Evolutionary conservation across 306 rosid genomes (phyloP), one percentile per base, ranked within the genome.

Genomic region (Rosa multiflora): DNA sequence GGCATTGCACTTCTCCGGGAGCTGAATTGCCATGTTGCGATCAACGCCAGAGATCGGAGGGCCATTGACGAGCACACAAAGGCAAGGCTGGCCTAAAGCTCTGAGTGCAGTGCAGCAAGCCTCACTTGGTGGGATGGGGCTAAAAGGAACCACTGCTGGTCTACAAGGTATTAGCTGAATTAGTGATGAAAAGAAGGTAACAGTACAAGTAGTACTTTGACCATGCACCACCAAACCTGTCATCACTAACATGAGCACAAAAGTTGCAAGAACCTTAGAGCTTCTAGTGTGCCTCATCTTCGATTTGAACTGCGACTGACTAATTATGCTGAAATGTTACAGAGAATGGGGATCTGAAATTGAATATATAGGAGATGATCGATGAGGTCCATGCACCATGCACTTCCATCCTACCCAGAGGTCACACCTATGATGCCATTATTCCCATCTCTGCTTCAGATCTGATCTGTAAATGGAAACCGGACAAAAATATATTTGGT

Each of bases 151-250:
- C 9, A 95, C 92, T 20, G 98, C 85, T 13, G 91, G 86, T 78
- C 98, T 91, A 74, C 98, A 95, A 53, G 98, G 99, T 55, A 93
- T 90, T 18, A 95, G 91, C 73, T 93, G 94, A 84, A 93, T 90
- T 9, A 95, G 90, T 4, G 99, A 82, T 0, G 91, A 87, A 71
- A 92, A 90, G 79, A 95, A 90, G 0, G 98, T 93, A 88, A 88
- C 89, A 46, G 89, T 26, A 62, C 99, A 95, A 12, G 86, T 47
- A 37, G 2, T 74, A 53, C 77, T 76, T 73, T 90, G 75, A 42
- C 84, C 90, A 82, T 85, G 81, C 78, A 37, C 83, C 72, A 74
- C 83, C 62, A 86, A 69, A 53, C 78, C 58, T 67, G 71, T 67
- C 81, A 82, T 21, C 46, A 79, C 62, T 35, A 91, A 35, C 72